phyloP scores from a whole-genome alignment of 495 filamentous ascomycete species.

The Hypoxylon rickii region DNA sequence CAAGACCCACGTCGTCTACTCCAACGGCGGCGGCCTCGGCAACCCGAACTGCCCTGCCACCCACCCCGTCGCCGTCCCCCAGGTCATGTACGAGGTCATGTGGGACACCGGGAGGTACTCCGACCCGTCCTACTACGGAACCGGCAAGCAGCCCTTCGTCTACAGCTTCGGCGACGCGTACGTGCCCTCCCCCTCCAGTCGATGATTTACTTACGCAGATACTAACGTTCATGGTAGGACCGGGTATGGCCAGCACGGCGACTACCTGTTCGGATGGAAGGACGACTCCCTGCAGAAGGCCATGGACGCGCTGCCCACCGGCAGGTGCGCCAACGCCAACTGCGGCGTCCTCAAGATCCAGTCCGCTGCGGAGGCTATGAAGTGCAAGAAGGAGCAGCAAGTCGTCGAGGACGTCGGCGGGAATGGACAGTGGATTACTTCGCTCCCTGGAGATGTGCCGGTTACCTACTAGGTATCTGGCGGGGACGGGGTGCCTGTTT shows the following conservation, averaged over 20 bases:
- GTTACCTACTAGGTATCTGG: neutral
- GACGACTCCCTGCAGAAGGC: constrained; percentile 46
- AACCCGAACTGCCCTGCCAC: constrained; percentile 44
- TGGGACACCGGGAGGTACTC: constrained; percentile 36
- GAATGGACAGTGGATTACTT: constrained; percentile 12
- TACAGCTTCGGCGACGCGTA: constrained; percentile 46
- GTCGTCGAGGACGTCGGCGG: constrained; percentile 38
- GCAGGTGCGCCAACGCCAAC: constrained; percentile 40
- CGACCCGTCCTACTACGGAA: constrained; percentile 42
- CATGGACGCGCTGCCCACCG: constrained; percentile 42
- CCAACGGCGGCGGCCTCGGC: constrained; percentile 55
- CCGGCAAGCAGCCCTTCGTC: constrained; percentile 47
- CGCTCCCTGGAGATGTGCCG: constrained; percentile 15
- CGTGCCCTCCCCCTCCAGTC: constrained; percentile 15
- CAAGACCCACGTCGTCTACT: constrained; percentile 68
- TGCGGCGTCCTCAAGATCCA: constrained; percentile 44
- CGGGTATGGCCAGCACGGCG: constrained; percentile 46
- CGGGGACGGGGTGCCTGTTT: too few relatives aligned
- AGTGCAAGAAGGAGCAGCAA: constrained; percentile 41
- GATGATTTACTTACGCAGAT: neutral
- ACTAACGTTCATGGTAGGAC: constrained; percentile 22
- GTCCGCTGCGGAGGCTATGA: constrained; percentile 36
- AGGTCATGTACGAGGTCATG: constrained; percentile 52
- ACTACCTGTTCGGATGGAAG: constrained; percentile 53
- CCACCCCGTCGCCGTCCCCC: constrained; percentile 49